A percentile compares a stretch with the other conserved stretches of the same genome.
Conservation (phyloP, 805 yeast species). For the Starmerella tilneyi region DNA sequence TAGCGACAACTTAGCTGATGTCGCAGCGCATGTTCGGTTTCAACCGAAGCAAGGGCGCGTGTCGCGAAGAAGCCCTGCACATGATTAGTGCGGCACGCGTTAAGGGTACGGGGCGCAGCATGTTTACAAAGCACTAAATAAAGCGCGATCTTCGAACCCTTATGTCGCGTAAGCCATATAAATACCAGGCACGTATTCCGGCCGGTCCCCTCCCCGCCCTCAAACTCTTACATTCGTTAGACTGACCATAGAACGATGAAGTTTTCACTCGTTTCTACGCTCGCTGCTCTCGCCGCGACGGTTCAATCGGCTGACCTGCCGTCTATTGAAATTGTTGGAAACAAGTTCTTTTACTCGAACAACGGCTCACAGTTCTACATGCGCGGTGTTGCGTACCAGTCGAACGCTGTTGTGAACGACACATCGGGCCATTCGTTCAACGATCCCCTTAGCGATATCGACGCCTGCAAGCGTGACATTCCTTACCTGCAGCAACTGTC, state of each 20-base stretch:
- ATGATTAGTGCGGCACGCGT: conserved; percentile 1
- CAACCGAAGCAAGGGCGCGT: too few relatives aligned
- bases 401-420: conserved; percentile 40
- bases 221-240: conserved; percentile 5
- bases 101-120: conserved; percentile 16
- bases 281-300: conserved; percentile 22
- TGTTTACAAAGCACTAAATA: conserved; percentile 15
- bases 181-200: not conserved
- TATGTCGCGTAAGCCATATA: not conserved
- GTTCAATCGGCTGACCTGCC: conserved; percentile 34
- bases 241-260: conserved; percentile 21
- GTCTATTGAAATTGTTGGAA: conserved; percentile 54
- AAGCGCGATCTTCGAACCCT: not conserved
- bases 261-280: conserved; percentile 20
- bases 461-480: conserved; percentile 68
- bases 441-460: conserved; percentile 70
- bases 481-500: conserved; percentile 60
- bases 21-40: too few relatives aligned
- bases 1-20: too few relatives aligned
- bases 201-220: not conserved
- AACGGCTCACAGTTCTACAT: conserved; percentile 77
- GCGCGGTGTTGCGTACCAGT: conserved; percentile 82
- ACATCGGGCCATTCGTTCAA: conserved; percentile 38
- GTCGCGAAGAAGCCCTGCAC: conserved; percentile 1
- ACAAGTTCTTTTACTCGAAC: conserved; percentile 61